phyloP scores from a whole-genome alignment of 441 rosid species.

The Viola pubescens region DNA sequence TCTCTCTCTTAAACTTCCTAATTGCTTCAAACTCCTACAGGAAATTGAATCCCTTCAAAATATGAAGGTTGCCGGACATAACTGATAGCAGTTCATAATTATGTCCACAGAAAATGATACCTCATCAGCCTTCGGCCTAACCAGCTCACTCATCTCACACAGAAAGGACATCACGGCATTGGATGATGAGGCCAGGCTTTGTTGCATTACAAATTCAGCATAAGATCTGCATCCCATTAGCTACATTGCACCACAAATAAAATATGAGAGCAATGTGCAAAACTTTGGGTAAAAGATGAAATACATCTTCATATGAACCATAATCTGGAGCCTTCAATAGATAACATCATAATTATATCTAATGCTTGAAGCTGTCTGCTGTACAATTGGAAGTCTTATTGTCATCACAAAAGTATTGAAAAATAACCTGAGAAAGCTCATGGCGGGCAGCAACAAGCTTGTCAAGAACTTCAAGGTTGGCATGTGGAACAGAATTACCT shows the following conservation, averaged over 20 bases:
- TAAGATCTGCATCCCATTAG: constrained; percentile 67
- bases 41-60: constrained; percentile 19
- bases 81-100: constrained; percentile 11
- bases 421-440: constrained; percentile 80
- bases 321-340: constrained; percentile 3
- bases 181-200: constrained; percentile 87
- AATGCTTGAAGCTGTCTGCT: not conserved
- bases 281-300: not conserved
- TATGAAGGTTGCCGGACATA: not conserved
- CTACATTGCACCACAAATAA: constrained; percentile 27
- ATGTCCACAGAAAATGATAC: constrained; percentile 29
- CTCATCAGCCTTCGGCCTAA: constrained; percentile 75
- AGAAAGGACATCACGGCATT: constrained; percentile 70
- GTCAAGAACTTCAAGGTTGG: constrained; percentile 75
- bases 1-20: constrained; percentile 55
- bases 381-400: too few relatives aligned
- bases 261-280: too few relatives aligned
- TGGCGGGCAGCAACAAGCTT: constrained; percentile 70
- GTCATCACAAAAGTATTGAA: constrained; percentile 1
- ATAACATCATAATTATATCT: not conserved
- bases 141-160: constrained; percentile 67
- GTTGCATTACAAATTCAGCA: constrained; percentile 63
- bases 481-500: constrained; percentile 75
- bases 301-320: not conserved
- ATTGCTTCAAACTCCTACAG: constrained; percentile 63